Base-by-base conservation (phyloP, 768 basidiomycete genomes). In the Psilocybe sp. region DNA sequence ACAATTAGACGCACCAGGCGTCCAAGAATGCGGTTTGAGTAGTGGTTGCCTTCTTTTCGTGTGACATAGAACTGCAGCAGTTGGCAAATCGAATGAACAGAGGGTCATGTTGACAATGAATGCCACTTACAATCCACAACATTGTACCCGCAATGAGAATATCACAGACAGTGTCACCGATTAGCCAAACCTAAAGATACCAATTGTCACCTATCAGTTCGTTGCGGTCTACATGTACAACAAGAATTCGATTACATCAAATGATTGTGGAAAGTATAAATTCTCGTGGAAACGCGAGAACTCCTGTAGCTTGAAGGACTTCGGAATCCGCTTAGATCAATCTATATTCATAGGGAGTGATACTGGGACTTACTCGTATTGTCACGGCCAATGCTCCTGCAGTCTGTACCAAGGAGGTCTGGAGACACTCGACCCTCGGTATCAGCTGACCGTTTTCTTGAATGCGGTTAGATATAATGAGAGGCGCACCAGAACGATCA, bases 101-200 rank as follows among this genome's bases (percentile, higher is more conserved):
- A 41, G 1, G 6, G 2, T 10, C 2, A 16, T n/a, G 18, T 15
- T 31, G 28, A 37, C n/a, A n/a, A 46, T 23, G 11, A 28, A 6
- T n/a, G n/a, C 18, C 9, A 43, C 53, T 44, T 15, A 54, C 53
- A 11, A 54, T 40, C 49, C 49, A 54, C 7, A 51, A n/a, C 53
- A 54, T 50, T 10, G 49, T 47, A 1, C 49, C 46, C 9, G 49
- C 53, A 35, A 54, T 51, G 5, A 54, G 18, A 14, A 50, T 44
- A 47, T 54, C 53, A 23, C 53, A 51, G 14, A 54, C 46, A 5
- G 46, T 51, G 28, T 54, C 53, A 10, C 53, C 49, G 4, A 51
- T 38, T 1, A 50, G 28, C 53, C 53, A 54, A 1, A 54, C 46
- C 53, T 54, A 35, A 12, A 7, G 7, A 28, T 28, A 3, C 23